Base-by-base conservation (phyloP, 441 rosid species). In the Kokia cookei region DNA sequence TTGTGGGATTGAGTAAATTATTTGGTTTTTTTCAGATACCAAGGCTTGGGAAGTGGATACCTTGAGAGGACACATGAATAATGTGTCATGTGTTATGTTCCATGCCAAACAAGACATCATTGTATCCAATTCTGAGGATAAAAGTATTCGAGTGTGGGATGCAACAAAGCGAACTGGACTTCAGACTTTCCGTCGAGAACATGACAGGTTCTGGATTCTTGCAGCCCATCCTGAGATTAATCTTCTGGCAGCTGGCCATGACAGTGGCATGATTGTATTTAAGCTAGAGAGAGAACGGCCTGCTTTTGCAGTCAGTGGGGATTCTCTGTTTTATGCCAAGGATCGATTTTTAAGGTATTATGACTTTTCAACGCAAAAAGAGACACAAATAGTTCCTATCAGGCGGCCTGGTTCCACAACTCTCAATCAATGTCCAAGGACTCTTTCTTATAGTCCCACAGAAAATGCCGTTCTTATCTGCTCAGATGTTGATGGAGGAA, bases 81-180 rank as follows among this genome's bases (percentile, higher is more conserved):
- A 88, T 32, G 90, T 88, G 54, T 88, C 92, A 47, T 82, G 94
- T 17, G 97, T 94, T 45, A 84, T 90, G 96, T 94, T 94, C 78
- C 96, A 94, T 75, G 85, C 97, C 62, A 94, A 88, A 60, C 97
- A 88, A 79, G 97, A 92, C 82, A 87, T 94, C 55, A 90, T 94
- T 82, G 94, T 94, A 5, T 94, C 97, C 14, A 89, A 86, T 78
- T 93, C 98, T 0, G 98, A 94, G 84, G 98, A 88, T 75, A 88
- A 81, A 71, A 86, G 90, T 67, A 86, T 88, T 67, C 86, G 92
- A 10, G 86, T 88, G 29, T 88, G 90, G 92, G 92, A 88, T 69
- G 88, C 74, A 55, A 88, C 90, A 42, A 88, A 88, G 82, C 70
- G 90, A 79, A 88, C 89, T 75, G 89, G 89, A 72, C 69, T 86